Evolutionary conservation across 2,329 filamentous ascomycete species (phyloP), one percentile per base, ranked within the genome.

Genomic region (Hymenoscyphus scutula): DNA sequence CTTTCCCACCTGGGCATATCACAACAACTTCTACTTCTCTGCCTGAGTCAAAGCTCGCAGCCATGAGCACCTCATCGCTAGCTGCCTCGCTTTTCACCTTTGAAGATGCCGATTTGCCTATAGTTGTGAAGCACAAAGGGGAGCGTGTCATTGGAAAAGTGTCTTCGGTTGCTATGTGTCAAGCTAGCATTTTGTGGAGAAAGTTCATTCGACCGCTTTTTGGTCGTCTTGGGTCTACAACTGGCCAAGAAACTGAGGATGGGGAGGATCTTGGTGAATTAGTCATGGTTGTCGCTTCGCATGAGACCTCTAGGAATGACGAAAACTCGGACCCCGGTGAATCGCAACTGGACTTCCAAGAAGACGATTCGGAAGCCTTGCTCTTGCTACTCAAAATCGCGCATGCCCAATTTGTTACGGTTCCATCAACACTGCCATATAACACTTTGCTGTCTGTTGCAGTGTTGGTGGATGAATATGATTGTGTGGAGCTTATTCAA

Each of bases 141-240:
- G 11, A 62, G 23, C 19, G 23, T n/a, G 13, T 59, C 2, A 48
- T 38, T 1, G 65, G 59, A n/a, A 56, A 25, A 17, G 62, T 60
- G 3, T 62, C 56, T 11, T 59, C 59, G 6, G 51, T 32, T 30
- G 62, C 63, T 5, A 48, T 67, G 38, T 41, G 32, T 1, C 53
- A 59, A 1, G 61, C 61, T 19, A 65, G 63, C 45, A 58, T 58
- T 1, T 56, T 67, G 10, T 63, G 65, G 65, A 56, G 60, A 19
- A 67, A 65, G 8, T 51, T 58, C 2, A 25, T 58, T 13, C 25
- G 11, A 3, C 56, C 38, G 7, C 56, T 15, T n/a, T 58, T 51
- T 48, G 15, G 17, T 19, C 38, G 25, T 13, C 19, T 51, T 45
- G 41, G n/a, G 5, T 8, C 41, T 41, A 15, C 13, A 7, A 41